These are phyloP conservation scores for Eragrostis nindensis DNA, from an alignment of 176 grass and related monocot species.

Conservation along the genomic window DNA sequence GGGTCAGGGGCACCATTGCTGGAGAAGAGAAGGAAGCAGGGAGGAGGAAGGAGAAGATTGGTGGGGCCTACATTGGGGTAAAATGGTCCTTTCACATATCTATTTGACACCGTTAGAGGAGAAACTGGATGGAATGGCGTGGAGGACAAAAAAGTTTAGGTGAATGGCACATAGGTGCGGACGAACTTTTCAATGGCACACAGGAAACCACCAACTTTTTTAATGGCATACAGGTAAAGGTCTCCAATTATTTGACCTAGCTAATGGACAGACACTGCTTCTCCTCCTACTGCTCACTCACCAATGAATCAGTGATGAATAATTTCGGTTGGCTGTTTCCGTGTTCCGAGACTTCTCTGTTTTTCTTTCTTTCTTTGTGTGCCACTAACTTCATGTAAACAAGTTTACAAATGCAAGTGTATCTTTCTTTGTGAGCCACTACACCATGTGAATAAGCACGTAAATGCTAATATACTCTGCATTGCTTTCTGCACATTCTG, in stretches of 20 bases:
- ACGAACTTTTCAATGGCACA: too few relatives aligned
- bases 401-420: background rate
- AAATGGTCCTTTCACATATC: too few relatives aligned
- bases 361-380: background rate
- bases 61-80: too few relatives aligned
- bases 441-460: background rate
- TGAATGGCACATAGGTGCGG: too few relatives aligned
- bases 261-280: conserved; percentile 24
- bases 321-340: conserved; percentile 17
- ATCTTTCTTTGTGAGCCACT: background rate
- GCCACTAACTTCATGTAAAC: background rate
- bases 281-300: background rate
- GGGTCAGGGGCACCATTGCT: conserved; percentile 59
- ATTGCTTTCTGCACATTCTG: conserved; percentile 42
- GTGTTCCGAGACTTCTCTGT: background rate
- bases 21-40: too few relatives aligned
- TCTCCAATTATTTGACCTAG: background rate
- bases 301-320: conserved; percentile 15
- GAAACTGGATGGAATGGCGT: too few relatives aligned
- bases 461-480: conserved; percentile 16
- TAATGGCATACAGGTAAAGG: too few relatives aligned
- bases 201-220: too few relatives aligned
- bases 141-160: too few relatives aligned
- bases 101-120: too few relatives aligned
- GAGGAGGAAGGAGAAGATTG: too few relatives aligned